Conservation (phyloP, 2,329 filamentous ascomycete genomes). For the Cadophora malorum region DNA sequence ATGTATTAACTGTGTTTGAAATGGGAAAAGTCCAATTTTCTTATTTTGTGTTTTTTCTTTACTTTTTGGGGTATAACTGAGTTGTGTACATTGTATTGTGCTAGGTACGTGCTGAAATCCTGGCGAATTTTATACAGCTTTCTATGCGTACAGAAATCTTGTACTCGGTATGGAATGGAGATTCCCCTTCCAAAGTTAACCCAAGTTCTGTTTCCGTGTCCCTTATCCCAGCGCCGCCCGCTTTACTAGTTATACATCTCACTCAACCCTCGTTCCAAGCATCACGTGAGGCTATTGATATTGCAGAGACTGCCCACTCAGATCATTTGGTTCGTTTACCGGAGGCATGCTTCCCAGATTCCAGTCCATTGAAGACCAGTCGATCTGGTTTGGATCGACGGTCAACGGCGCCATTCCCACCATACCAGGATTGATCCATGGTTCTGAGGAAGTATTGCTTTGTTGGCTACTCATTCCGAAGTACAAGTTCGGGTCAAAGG, state of each 20-base stretch:
- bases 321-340: not conserved
- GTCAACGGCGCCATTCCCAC: slow-evolving; percentile 31
- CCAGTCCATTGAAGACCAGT: slow-evolving; percentile 45
- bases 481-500: slow-evolving; percentile 22
- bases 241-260: not conserved
- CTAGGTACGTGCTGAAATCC: not conserved
- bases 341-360: slow-evolving; percentile 23
- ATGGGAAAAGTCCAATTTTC: no score
- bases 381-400: slow-evolving; percentile 39
- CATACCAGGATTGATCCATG: slow-evolving; percentile 28
- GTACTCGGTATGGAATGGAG: not conserved
- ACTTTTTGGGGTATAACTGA: no score
- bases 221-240: not conserved
- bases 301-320: not conserved
- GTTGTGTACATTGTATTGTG: not conserved
- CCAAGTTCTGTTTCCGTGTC: not conserved
- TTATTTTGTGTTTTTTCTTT: no score
- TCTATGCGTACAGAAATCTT: not conserved
- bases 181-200: not conserved
- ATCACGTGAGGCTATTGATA: not conserved
- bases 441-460: slow-evolving; percentile 15
- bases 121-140: not conserved
- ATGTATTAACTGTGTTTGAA: no score
- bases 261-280: no score
- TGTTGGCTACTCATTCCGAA: slow-evolving; percentile 28